Evolutionary conservation across 1,284 basidiomycete species (phyloP), one percentile per base, ranked within the genome.

Genomic region (Boletellus deceptivus): DNA sequence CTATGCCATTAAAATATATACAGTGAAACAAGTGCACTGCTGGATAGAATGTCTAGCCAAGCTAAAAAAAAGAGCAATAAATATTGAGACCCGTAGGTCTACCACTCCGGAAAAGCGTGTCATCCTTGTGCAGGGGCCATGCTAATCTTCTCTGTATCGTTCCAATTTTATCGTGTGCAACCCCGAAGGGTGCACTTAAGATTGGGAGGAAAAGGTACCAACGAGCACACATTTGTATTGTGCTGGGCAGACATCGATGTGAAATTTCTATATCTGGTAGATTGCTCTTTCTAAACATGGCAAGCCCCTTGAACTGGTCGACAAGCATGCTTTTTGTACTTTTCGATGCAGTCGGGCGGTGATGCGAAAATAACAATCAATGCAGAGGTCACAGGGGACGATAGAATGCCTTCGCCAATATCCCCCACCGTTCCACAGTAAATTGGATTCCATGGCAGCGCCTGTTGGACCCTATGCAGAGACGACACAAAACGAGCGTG

Each of bases 161-260:
- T 64, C 62, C 62, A 64, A 64, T 67, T 64, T 64, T 64, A 68
- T 68, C 62, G 62, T 64, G 64, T 68, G 62, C 65, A 68, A 64
- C 62, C 62, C 62, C 62, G 62, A 64, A 64, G 62, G 62, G 62
- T 68, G 65, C 62, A 68, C 18, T 61, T n/a, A 0, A 0, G 2
- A 10, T 3, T 13, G 29, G 1, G 24, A 6, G 11, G 2, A 7
- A 31, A 8, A 7, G 13, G 14, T 47, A 3, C 31, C 10, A 1
- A 0, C 1, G 44, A 51, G 9, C 34, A 22, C 4, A 41, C 33
- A 37, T 51, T 51, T 48, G 44, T 3, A 42, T 51, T 51, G 1
- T 42, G 39, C 34, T 48, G 39, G 33, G 33, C n/a, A 38, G 49
- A 51, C 49, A 34, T 9, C n/a, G 6, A 2, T 1, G 7, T 1